Evolutionary conservation across 805 yeast species (phyloP), one percentile per base, ranked within the genome.

Genomic region (Teunomyces kruisii): DNA sequence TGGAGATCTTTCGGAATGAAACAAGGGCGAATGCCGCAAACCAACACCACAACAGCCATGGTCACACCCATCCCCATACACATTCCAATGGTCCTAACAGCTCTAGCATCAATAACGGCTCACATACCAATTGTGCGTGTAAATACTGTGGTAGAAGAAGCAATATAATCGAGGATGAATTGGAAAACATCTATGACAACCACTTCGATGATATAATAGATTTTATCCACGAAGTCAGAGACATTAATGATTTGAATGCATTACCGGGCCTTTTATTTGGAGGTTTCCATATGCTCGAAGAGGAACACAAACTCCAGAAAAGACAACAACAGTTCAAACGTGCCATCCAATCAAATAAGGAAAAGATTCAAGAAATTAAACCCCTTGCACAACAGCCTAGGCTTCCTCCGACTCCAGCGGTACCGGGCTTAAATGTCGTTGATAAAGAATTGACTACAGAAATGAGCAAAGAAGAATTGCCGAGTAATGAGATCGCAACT

Each of bases 131-230:
- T 32, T 90, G 96, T 61, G 75, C 80, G 46, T 91, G 97, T 60
- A 69, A 82, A 3, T 81, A 81, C 14, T 91, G 97, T 67, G 92
- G 91, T 2, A 77, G 87, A 38, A 83, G 86, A 53, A 81, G 84
- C 55, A 64, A 71, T 41, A 80, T 88, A 12, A 78, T 88, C 50
- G 94, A 86, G 57, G 82, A 80, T 53, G 96, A 88, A 59, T 74
- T 90, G 56, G 89, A 83, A 54, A 78, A 78, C 44, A 76, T 88
- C 6, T 88, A 86, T 58, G 84, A 84, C 49, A 79, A 81, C 13
- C 81, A 84, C 55, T 83, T 82, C 50, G 81, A 78, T 31, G 79
- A 58, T 42, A 68, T 59, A 44, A 65, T 50, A n/a, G 68, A 64
- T 31, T 63, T 63, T 43, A 59, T 68, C 6, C 75, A 71, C 42